Base-by-base conservation (phyloP, 495 filamentous ascomycete genomes). In the Penicillium cinerascens region DNA sequence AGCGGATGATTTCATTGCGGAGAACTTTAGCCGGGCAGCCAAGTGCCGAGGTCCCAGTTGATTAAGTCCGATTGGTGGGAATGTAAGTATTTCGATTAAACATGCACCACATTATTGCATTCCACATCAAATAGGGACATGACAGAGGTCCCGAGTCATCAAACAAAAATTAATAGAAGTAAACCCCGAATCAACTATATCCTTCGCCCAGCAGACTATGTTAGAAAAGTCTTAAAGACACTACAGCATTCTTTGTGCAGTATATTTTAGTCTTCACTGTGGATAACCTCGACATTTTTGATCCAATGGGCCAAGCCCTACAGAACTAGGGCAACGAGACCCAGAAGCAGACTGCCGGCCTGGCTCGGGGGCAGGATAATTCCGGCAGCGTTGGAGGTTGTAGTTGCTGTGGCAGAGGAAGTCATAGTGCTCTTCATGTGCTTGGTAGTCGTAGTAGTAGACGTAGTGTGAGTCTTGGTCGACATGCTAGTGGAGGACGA, bases 311-410 rank as follows among this genome's bases (percentile, higher is more conserved):
- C 8, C 1, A 17, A 17, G 2, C 13, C 6, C 10, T 53, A 67
- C 8, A 67, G 47, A 4, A 51, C 54, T 15, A 66, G 44, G 6
- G 63, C 63, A 8, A 55, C 45, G 11, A 67, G 45, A 10, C 61
- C 65, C 26, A 67, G 20, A 35, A 67, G 54, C 6, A 67, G 40
- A 46, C 65, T 61, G 8, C 64, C 64, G 15, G 54, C 55, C 26
- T 61, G 55, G 25, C 35, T 63, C 26, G 54, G 65, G 74, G 27
- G 80, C 35, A 59, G 43, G 18, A 65, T 47, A 10, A 50, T 11
- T 5, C 54, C 58, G 40, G 57, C 63, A 10, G 60, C 58, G 23
- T 64, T 64, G 1, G 63, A 49, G 5, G 58, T 59, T 0, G 55
- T 55, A 42, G 49, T 51, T 2, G 55, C 45, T 13, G 54, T 48